Conservation (phyloP, 1,284 basidiomycete genomes). For the Tilletia indica region DNA sequence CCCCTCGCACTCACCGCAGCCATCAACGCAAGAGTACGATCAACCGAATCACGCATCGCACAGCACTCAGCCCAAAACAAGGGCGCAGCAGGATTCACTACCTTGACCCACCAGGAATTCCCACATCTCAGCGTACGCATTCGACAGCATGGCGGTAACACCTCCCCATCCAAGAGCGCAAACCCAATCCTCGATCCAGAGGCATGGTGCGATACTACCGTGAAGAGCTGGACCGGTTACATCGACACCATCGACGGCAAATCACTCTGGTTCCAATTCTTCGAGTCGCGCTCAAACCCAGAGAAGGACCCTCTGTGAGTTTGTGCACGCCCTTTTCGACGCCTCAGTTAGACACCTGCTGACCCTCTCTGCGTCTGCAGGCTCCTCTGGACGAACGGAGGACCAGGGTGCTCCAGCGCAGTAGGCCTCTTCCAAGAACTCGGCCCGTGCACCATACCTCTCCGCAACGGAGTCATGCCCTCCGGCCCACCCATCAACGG, state of each 20-base stretch:
- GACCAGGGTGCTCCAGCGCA: slow-evolving; percentile 56
- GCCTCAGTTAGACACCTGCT: too few relatives aligned
- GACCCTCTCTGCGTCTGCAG: not conserved
- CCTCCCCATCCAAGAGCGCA: not conserved
- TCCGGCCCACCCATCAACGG: slow-evolving; percentile 58
- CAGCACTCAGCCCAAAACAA: not conserved
- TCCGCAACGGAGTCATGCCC: slow-evolving; percentile 24
- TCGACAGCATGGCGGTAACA: not conserved
- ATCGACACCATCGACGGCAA: slow-evolving; percentile 68
- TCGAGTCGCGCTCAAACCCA: slow-evolving; percentile 71
- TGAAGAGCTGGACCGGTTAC: slow-evolving; percentile 52
- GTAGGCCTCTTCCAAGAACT: slow-evolving; percentile 68
- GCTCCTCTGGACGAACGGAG: slow-evolving; percentile 48
- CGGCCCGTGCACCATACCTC: slow-evolving; percentile 59
- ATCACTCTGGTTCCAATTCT: slow-evolving; percentile 80
- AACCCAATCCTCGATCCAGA: slow-evolving; percentile 28
- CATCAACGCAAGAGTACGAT: slow-evolving; percentile 5
- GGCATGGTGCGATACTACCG: slow-evolving; percentile 49
- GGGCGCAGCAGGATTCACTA: not conserved
- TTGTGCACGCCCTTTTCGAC: too few relatives aligned
- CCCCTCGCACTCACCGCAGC: not conserved
- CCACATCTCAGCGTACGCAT: slow-evolving; percentile 41
- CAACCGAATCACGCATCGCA: not conserved
- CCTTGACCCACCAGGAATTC: slow-evolving; percentile 42
- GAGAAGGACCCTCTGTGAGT: slow-evolving; percentile 64